These are phyloP conservation scores for Leptographium radiaticola DNA, from an alignment of 2,329 filamentous ascomycete species.

Conservation along the genomic window DNA sequence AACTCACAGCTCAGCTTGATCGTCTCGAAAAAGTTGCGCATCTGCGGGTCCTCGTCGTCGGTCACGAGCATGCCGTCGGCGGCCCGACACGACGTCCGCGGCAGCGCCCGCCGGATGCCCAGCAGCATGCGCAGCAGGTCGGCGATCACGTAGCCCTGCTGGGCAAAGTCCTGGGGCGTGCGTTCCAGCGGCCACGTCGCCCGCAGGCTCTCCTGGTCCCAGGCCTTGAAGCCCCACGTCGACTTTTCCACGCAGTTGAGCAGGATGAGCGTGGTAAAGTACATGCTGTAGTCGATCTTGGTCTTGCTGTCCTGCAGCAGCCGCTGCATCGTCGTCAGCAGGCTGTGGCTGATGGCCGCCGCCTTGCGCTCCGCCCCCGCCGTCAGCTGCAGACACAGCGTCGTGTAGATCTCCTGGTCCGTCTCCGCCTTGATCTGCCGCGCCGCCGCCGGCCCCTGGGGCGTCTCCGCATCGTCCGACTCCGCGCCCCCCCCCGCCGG, in stretches of 20 bases:
- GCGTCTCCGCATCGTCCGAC: no score
- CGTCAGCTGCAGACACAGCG: conserved; percentile 51
- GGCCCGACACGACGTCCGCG: conserved; percentile 32
- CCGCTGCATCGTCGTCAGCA: conserved; percentile 48
- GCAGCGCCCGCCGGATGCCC: conserved; percentile 45
- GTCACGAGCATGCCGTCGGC: conserved; percentile 35
- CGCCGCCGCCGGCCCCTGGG: conserved; percentile 5
- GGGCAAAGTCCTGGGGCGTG: conserved; percentile 41
- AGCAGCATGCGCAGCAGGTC: conserved; percentile 48
- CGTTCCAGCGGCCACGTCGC: conserved; percentile 49
- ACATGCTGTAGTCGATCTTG: conserved; percentile 47
- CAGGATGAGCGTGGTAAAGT: conserved; percentile 47
- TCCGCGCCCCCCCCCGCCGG: conserved; percentile 19
- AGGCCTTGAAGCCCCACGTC: conserved; percentile 56
- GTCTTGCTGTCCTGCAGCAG: conserved; percentile 47
- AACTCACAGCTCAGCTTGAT: conserved; percentile 45
- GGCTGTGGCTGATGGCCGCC: conserved; percentile 40
- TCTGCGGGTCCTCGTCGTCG: conserved; percentile 29
- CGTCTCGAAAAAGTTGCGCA: conserved; percentile 39
- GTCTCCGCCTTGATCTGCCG: conserved; percentile 39
- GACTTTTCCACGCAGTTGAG: conserved; percentile 55
- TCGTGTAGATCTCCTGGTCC: conserved; percentile 44
- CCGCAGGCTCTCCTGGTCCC: conserved; percentile 48
- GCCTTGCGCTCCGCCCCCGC: conserved; percentile 53
- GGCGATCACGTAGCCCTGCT: conserved; percentile 45